Percentiles rank a stretch among this genome's conserved stretches.
phyloP scores from a whole-genome alignment of 2,329 filamentous ascomycete species.

The Phyllosticta ampelicida region DNA sequence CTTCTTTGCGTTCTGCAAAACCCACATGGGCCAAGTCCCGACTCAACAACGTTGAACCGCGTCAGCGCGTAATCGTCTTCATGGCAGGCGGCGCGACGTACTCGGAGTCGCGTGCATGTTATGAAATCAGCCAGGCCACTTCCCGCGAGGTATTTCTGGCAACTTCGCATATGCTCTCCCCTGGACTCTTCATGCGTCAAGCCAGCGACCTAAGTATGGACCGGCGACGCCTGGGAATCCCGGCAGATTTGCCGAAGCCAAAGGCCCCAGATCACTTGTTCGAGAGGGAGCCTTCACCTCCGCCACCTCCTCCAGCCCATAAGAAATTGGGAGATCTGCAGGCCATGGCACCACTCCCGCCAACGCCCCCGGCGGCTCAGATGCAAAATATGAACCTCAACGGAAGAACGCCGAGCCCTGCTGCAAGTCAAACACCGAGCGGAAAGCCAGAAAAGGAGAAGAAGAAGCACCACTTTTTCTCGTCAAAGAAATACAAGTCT shows the following conservation, averaged over 20 bases:
- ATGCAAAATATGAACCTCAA: slow-evolving; percentile 20
- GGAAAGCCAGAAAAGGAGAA: slow-evolving; percentile 36
- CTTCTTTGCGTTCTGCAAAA: slow-evolving; percentile 80
- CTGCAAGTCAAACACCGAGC: slow-evolving; percentile 12
- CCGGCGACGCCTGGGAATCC: slow-evolving; percentile 66
- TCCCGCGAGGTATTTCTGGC: slow-evolving; percentile 77
- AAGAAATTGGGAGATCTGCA: slow-evolving; percentile 16
- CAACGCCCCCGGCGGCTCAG: slow-evolving; percentile 21
- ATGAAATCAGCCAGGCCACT: slow-evolving; percentile 64
- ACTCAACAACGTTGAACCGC: slow-evolving; percentile 63
- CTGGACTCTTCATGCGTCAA: slow-evolving; percentile 71
- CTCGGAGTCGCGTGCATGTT: slow-evolving; percentile 79
- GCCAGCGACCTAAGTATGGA: slow-evolving; percentile 68
- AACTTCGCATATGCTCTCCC: slow-evolving; percentile 87
- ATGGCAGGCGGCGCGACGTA: slow-evolving; percentile 94
- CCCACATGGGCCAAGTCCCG: slow-evolving; percentile 90
- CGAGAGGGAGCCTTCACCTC: slow-evolving; percentile 55
- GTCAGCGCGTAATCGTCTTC: slow-evolving; percentile 85
- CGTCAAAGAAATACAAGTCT: slow-evolving; percentile 16
- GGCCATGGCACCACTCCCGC: slow-evolving; percentile 16
- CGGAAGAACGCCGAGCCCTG: slow-evolving; percentile 3
- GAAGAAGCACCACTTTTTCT: slow-evolving; percentile 50
- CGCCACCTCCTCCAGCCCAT: slow-evolving; percentile 36
- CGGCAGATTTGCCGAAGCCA: slow-evolving; percentile 67
- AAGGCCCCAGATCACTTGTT: slow-evolving; percentile 79